Base-by-base conservation (phyloP, 2,329 filamentous ascomycete genomes). In the Trichoderma lentiforme region DNA sequence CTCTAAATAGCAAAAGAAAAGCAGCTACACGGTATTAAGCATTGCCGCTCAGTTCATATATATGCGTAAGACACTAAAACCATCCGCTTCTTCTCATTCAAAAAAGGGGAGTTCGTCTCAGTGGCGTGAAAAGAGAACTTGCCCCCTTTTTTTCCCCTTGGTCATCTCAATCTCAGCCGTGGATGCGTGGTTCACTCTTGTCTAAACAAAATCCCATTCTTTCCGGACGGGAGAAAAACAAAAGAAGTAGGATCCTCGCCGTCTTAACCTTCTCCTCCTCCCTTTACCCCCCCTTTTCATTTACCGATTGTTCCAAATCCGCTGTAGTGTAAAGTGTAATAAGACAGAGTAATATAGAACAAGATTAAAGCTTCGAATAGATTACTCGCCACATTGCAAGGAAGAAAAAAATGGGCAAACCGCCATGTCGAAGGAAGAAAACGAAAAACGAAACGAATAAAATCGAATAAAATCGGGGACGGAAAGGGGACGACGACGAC, bases 241-340 rank as follows among this genome's bases (percentile, higher is more conserved):
- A 28, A 69, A n/a, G 14, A 11, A 51, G 32, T 21, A 34, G n/a
- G 26, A 51, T 69, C 28, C 14, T 53, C 4, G 24, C 18, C 56
- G 18, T 34, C 34, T 21, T 69, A 56, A 32, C 11, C 18, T 51
- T 51, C 34, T 24, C 15, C 60, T 28, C 34, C 34, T 63, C 36
- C 34, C 56, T 26, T 21, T n/a, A 30, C 3, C n/a, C 34, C 24
- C 51, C 53, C 53, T 30, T 56, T 67, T 26, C 12, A 39, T 28
- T 26, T 32, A 15, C 15, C 9, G 1, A 12, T 36, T 21, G 30
- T 57, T n/a, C 47, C 15, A 24, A 28, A 57, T n/a, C 34, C 39
- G 39, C 39, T 69, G 64, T 67, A 30, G 51, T 39, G 28, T 47
- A 69, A 62, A 61, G 21, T 30, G 32, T 63, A 70, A 26, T 64